Conservation (phyloP, 345 rosid genomes). For the Brassica carinata region DNA sequence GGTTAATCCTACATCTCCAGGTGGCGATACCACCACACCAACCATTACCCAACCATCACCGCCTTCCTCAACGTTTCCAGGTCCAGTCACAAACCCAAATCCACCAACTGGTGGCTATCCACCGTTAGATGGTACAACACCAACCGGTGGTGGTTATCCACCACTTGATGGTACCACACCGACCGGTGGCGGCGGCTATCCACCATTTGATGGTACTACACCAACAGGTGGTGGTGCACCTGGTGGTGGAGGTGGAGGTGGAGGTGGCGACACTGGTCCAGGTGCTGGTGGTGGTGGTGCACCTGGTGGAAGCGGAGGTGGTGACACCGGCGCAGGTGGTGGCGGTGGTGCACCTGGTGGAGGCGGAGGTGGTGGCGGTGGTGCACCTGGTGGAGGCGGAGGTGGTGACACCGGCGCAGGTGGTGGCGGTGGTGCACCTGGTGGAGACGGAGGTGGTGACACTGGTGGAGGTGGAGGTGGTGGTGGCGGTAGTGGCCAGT, state of each 20-base stretch:
- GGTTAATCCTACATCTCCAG: conserved; percentile 71
- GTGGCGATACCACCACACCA: conserved; percentile 49
- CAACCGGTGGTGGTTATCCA: conserved; percentile 19
- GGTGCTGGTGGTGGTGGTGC: background rate
- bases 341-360: background rate
- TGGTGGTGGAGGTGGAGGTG: too few relatives aligned
- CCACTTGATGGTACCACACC: background rate
- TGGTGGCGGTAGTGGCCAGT: conserved; percentile 48
- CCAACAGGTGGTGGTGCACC: background rate
- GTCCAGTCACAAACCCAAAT: conserved; percentile 30
- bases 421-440: background rate
- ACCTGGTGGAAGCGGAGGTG: background rate
- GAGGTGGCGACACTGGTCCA: background rate
- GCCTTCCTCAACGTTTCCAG: conserved; percentile 37
- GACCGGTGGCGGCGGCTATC: background rate
- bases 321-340: background rate
- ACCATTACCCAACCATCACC: conserved; percentile 48
- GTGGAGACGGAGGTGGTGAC: background rate
- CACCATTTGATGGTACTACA: background rate
- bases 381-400: background rate
- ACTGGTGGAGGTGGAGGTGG: background rate
- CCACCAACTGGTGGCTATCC: conserved; percentile 42
- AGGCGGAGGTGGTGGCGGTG: background rate
- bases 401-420: background rate
- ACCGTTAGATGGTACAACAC: conserved; percentile 35